Evolutionary conservation across 768 basidiomycete species (phyloP).

Genomic region (Phylloporus arenicola): DNA sequence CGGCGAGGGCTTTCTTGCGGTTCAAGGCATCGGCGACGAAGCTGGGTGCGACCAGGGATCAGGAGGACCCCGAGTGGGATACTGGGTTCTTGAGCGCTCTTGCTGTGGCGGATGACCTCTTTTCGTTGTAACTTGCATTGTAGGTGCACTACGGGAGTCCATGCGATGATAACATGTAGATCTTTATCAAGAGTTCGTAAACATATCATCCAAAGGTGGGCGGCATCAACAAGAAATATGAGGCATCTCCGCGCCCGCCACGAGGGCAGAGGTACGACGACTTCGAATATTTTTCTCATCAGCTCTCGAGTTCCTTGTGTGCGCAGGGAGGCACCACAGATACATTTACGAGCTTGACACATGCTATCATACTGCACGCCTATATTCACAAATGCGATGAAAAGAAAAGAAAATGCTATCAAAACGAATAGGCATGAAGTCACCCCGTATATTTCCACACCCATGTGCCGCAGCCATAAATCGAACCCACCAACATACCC

Average conservation of each 20-base stretch:
- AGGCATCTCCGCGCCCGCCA: no score
- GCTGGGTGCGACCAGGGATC: not conserved
- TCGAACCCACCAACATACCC: not conserved
- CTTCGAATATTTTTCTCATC: no score
- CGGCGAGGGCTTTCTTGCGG: slow-evolving; percentile 18
- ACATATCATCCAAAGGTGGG: no score
- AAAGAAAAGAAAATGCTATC: slow-evolving; percentile 2
- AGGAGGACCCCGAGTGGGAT: slow-evolving; percentile 23
- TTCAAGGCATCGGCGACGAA: slow-evolving; percentile 10
- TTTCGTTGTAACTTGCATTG: slow-evolving; percentile 6
- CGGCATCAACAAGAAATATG: no score
- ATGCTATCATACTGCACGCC: slow-evolving; percentile 3
- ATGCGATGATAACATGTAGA: no score
- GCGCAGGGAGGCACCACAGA: not conserved
- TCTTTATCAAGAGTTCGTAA: no score
- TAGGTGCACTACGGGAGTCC: not conserved
- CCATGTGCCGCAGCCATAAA: slow-evolving; percentile 9
- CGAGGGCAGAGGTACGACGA: no score
- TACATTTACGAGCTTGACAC: not conserved
- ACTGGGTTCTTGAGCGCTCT: slow-evolving; percentile 17
- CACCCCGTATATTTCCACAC: slow-evolving; percentile 4
- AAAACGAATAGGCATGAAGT: not conserved
- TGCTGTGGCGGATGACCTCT: slow-evolving; percentile 7
- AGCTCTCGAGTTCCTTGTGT: no score
- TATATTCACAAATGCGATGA: slow-evolving; percentile 12